Evolutionary conservation across 1,284 basidiomycete genomes (phyloP).

Genomic region (Rhizoctonia solani): DNA sequence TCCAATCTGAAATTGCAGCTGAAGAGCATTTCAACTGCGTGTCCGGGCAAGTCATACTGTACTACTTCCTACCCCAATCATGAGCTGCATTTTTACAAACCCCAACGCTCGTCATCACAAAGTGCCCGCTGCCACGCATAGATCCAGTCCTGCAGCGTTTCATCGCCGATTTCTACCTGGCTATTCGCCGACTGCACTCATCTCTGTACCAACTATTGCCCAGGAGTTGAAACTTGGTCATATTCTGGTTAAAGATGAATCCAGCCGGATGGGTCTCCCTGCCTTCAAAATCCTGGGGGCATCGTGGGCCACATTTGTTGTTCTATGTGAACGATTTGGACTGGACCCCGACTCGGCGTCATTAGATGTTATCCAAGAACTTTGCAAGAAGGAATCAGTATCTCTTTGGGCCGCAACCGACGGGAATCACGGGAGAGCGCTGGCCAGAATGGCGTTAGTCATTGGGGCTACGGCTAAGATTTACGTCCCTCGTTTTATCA

Average conservation of each 20-base stretch:
- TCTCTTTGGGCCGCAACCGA: conserved; percentile 36
- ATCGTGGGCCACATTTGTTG: conserved; percentile 33
- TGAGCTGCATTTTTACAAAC: no score
- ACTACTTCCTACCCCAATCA: no score
- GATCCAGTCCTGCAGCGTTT: neutral
- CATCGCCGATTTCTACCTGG: conserved; percentile 21
- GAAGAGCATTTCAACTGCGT: no score
- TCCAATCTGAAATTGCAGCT: no score
- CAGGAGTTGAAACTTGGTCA: conserved; percentile 19
- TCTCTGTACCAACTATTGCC: conserved; percentile 12
- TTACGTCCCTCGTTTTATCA: conserved; percentile 24
- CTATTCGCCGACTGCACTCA: conserved; percentile 27
- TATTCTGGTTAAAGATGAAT: conserved; percentile 37
- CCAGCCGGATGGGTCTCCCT: conserved; percentile 33
- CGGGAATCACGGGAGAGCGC: conserved; percentile 38
- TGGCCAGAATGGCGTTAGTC: conserved; percentile 33
- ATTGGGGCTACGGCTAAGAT: conserved; percentile 19
- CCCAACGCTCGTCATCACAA: no score
- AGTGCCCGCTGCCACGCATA: no score
- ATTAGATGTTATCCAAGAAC: neutral
- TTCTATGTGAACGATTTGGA: conserved; percentile 1
- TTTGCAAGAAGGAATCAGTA: neutral
- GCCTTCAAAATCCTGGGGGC: conserved; percentile 40
- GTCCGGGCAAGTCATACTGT: no score
- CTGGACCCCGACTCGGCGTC: neutral